A percentile compares a stretch with the other conserved stretches of the same genome.
Evolutionary conservation across 2,329 filamentous ascomycete genomes (phyloP).

Genomic region (Penicillium sp.): DNA sequence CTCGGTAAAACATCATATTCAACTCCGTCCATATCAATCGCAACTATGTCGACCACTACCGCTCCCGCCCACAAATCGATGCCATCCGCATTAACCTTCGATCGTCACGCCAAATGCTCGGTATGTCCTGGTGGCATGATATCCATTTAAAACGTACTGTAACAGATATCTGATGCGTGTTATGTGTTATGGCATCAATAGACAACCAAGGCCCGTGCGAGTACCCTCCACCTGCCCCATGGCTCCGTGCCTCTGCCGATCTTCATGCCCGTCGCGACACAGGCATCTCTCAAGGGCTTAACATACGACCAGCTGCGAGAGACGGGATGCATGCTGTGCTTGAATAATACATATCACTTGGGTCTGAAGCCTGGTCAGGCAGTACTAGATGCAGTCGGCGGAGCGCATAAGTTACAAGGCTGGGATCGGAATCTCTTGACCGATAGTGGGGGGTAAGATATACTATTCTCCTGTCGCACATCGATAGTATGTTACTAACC

Average conservation of each 20-base stretch:
- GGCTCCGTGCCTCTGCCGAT: conserved; percentile 85
- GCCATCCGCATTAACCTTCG: conserved; percentile 70
- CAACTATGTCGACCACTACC: conserved; percentile 33
- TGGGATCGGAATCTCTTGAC: conserved; percentile 96
- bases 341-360: conserved; percentile 98
- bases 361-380: conserved; percentile 93
- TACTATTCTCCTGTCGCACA: background rate
- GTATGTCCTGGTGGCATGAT: conserved; percentile 51
- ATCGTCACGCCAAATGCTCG: conserved; percentile 75
- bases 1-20: background rate
- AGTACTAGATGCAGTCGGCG: conserved; percentile 80
- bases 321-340: conserved; percentile 82
- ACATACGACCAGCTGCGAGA: conserved; percentile 90
- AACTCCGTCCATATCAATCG: conserved; percentile 3
- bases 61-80: conserved; percentile 33
- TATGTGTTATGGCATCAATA: conserved; percentile 39
- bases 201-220: conserved; percentile 93
- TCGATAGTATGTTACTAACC: conserved; percentile 5
- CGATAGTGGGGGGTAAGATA: conserved; percentile 53
- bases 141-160: conserved; percentile 6
- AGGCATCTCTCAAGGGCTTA: conserved; percentile 90
- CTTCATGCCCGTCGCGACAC: conserved; percentile 98
- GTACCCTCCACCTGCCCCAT: conserved; percentile 84
- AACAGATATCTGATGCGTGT: conserved; percentile 5
- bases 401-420: conserved; percentile 90